Conservation (phyloP, 148 eudicot species). For the Silene uniflora region DNA sequence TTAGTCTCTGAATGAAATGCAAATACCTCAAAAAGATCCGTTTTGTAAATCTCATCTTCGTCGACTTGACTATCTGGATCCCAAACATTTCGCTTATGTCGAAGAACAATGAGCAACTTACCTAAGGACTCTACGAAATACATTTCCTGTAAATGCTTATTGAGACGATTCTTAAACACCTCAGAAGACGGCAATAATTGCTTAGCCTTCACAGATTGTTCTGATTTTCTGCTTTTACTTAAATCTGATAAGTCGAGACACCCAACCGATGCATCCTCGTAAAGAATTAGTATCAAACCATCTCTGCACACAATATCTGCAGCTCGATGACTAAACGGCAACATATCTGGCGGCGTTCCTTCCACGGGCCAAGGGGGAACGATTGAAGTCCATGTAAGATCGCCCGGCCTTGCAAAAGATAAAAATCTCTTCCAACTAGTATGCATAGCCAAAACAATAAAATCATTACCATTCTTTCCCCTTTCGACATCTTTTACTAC, state of each 20-base stretch:
- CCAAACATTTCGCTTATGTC: no score
- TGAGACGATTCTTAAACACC: background rate
- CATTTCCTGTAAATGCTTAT: background rate
- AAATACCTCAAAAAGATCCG: no score
- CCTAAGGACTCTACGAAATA: no score
- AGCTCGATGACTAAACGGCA: no score
- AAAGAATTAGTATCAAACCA: background rate
- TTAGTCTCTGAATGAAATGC: no score
- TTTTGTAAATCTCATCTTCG: no score
- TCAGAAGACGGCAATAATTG: background rate
- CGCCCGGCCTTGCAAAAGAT: slow-evolving; percentile 10
- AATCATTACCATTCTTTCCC: background rate
- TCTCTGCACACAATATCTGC: background rate
- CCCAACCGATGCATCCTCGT: background rate
- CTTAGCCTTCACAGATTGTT: background rate
- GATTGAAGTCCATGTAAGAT: background rate
- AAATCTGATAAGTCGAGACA: background rate
- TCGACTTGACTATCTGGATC: no score
- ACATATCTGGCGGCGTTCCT: no score
- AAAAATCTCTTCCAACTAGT: background rate
- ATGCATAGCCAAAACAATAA: no score
- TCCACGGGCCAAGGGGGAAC: background rate
- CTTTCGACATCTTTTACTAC: no score
- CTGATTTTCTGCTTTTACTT: no score
- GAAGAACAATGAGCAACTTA: no score